Evolutionary conservation across 2,329 filamentous ascomycete species (phyloP), one percentile per base, ranked within the genome.

Genomic region (Davidsoniella australis): DNA sequence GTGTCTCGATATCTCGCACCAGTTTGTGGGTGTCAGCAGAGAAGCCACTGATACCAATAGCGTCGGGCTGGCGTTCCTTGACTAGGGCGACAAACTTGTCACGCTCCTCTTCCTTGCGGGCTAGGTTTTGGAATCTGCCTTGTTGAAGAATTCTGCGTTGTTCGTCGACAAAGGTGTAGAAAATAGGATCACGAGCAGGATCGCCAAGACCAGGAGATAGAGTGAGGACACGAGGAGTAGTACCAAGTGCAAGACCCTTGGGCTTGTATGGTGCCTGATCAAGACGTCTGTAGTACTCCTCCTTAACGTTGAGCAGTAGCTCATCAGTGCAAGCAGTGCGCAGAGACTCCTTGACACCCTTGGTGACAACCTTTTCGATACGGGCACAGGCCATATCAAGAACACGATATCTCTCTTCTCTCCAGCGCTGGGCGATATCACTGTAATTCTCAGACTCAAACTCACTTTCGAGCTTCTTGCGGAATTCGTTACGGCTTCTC

Each of bases 241-340:
- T 94, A 23, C 91, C 91, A 38, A 94, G 70, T 17, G 87, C 75
- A 76, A 95, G 86, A 8, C 87, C 88, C 64, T 89, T 88, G 4
- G 91, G 88, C 64, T 95, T 94, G 66, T 88, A 94, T 0, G 91
- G 91, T 7, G 91, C 88, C 64, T 98, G 91, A 59, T 98, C 91
- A 20, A 98, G 76, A 61, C 87, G 84, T 63, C 83, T 81, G 41
- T 81, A 83, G 63, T 91, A 96, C 54, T 87, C 84, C 56, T 94
- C 86, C 47, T 91, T 82, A 58, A 88, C 94, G 49, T 80, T 75
- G 58, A 82, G 85, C n/a, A 88, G 79, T 45, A 98, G 78, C 58
- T 87, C 81, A 58, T 94, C 88, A 63, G 98, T 89, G 60, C 91
- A 98, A 57, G 89, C 87, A 7, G 87, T 89, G 57, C 87, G 84